phyloP scores from a whole-genome alignment of 75 land plant genomes.

The Pinus tabuliformis region DNA sequence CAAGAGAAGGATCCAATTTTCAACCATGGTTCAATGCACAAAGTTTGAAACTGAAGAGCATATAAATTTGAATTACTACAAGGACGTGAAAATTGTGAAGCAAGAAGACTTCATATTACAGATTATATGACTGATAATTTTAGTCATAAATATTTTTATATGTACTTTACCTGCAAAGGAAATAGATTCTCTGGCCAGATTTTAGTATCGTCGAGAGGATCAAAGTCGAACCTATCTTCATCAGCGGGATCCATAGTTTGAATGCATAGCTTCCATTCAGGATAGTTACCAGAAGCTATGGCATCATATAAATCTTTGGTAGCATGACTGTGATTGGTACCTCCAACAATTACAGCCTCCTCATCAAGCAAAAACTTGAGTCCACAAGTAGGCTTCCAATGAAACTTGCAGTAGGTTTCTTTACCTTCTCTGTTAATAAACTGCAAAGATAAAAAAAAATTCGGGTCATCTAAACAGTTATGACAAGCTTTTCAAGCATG shows the following conservation, averaged over 20 bases:
- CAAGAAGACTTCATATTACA: neutral
- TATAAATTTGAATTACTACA: neutral
- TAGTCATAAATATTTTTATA: neutral
- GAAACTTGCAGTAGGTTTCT: constrained; percentile 41
- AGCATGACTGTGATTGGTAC: constrained; percentile 53
- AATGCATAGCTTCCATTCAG: constrained; percentile 44
- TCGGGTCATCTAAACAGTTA: too few relatives aligned
- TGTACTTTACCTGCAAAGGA: constrained; percentile 32
- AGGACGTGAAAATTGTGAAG: neutral
- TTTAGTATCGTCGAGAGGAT: constrained; percentile 46
- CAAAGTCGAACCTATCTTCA: constrained; percentile 44
- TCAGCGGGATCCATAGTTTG: constrained; percentile 46
- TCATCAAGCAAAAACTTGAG: constrained; percentile 32
- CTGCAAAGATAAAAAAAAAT: too few relatives aligned
- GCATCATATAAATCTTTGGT: constrained; percentile 45
- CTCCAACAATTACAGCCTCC: constrained; percentile 49
- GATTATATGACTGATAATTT: neutral
- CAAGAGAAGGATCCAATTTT: neutral
- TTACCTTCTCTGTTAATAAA: constrained; percentile 25
- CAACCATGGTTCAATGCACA: neutral
- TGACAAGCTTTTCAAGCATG: too few relatives aligned
- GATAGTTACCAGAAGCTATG: constrained; percentile 44
- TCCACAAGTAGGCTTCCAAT: constrained; percentile 57
- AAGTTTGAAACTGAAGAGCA: neutral
- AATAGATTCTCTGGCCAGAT: constrained; percentile 46